phyloP scores from a whole-genome alignment of 306 rosid genomes.

The Quercus bicolor region DNA sequence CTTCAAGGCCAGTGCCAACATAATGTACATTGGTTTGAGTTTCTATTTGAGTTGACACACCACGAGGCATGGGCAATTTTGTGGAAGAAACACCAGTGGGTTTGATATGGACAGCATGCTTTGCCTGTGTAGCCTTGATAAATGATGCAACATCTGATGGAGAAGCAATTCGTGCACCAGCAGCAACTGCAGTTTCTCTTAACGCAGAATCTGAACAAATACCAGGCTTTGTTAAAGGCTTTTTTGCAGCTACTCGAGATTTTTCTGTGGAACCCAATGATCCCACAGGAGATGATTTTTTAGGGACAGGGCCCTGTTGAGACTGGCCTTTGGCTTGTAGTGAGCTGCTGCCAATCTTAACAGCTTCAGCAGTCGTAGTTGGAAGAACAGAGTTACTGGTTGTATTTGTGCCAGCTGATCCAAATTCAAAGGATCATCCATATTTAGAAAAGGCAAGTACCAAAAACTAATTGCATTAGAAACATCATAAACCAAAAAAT shows the following conservation, averaged over 20 bases:
- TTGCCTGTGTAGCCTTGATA: slow-evolving; percentile 52
- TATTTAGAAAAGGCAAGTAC: background rate
- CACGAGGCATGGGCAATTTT: slow-evolving; percentile 31
- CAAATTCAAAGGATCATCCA: slow-evolving; percentile 17
- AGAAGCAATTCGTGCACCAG: slow-evolving; percentile 63
- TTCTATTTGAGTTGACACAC: slow-evolving; percentile 30
- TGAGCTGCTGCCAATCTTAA: slow-evolving; percentile 12
- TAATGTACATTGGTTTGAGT: slow-evolving; percentile 31
- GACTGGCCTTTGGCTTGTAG: slow-evolving; percentile 37
- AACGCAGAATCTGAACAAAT: slow-evolving; percentile 31
- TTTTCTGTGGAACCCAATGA: slow-evolving; percentile 37
- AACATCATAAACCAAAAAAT: background rate
- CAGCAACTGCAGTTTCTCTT: slow-evolving; percentile 59
- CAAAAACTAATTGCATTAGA: background rate
- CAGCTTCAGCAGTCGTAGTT: slow-evolving; percentile 30
- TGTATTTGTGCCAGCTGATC: slow-evolving; percentile 39
- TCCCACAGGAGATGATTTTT: slow-evolving; percentile 23
- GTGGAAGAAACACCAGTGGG: slow-evolving; percentile 38
- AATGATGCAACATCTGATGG: slow-evolving; percentile 49
- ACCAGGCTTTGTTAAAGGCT: slow-evolving; percentile 36
- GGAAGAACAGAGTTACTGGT: slow-evolving; percentile 34
- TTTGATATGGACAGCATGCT: slow-evolving; percentile 36
- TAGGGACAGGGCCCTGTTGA: slow-evolving; percentile 30
- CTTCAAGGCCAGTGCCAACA: slow-evolving; percentile 16
- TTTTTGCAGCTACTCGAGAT: slow-evolving; percentile 38